phyloP scores from a whole-genome alignment of 768 basidiomycete species.

The Xerocomellus intermedius region DNA sequence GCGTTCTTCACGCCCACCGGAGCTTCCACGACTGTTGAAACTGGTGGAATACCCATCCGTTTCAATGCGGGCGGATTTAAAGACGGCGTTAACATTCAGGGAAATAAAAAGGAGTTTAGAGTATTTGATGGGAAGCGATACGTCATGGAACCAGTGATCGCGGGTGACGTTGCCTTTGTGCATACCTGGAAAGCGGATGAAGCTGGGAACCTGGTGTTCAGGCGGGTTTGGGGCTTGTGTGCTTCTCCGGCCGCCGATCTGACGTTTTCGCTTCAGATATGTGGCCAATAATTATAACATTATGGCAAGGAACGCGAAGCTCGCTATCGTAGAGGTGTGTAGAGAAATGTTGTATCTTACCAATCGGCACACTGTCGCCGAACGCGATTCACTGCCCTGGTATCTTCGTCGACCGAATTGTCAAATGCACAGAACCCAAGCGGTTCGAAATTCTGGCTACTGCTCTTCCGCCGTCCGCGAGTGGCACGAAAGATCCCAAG shows the following conservation, averaged over 20 bases:
- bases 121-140: constrained; percentile 74
- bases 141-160: constrained; percentile 74
- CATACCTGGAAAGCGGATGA: constrained; percentile 91
- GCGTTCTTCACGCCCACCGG: constrained; percentile 90
- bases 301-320: constrained; percentile 83
- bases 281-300: constrained; percentile 82
- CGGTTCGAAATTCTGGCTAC: constrained; percentile 70
- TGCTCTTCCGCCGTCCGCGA: constrained; percentile 42
- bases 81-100: constrained; percentile 63
- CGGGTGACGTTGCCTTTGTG: constrained; percentile 78
- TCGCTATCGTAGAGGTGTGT: constrained; percentile 82
- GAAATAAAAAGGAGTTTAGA: constrained; percentile 70
- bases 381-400: constrained; percentile 80
- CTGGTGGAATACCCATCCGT: constrained; percentile 71
- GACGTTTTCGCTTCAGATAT: constrained; percentile 47
- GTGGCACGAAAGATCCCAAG: constrained; percentile 45
- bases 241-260: not conserved
- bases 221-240: constrained; percentile 42
- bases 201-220: constrained; percentile 83
- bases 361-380: constrained; percentile 73
- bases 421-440: constrained; percentile 71
- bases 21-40: constrained; percentile 73
- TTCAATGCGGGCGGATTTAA: constrained; percentile 72
- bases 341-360: constrained; percentile 24
- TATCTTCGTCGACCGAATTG: constrained; percentile 83